Percentiles rank a stretch among this genome's conserved stretches.
These are phyloP conservation scores for Stagonosporopsis tanaceti DNA, from an alignment of 2,329 filamentous ascomycete genomes.

Conservation along the genomic window DNA sequence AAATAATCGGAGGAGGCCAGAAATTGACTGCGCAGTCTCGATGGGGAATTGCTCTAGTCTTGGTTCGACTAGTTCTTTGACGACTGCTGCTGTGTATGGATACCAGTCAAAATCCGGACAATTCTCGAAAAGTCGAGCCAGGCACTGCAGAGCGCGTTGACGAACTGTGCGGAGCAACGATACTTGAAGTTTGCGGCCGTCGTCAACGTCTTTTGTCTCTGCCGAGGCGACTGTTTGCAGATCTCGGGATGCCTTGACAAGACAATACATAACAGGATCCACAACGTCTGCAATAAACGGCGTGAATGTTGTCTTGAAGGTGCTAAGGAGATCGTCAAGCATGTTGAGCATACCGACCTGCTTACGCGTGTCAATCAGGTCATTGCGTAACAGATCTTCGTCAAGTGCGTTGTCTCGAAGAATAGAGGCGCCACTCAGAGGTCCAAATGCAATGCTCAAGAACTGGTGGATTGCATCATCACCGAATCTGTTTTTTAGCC, in stretches of 20 bases:
- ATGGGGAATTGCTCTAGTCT: conserved; percentile 78
- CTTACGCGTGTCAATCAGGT: conserved; percentile 73
- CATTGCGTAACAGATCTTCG: conserved; percentile 52
- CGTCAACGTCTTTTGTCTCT: conserved; percentile 40
- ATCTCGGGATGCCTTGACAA: conserved; percentile 69
- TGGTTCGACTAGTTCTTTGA: conserved; percentile 78
- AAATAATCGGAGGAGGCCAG: conserved; percentile 81
- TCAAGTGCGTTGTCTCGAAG: conserved; percentile 61
- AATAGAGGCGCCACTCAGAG: conserved; percentile 68
- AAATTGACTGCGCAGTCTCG: conserved; percentile 90
- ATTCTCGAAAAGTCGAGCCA: conserved; percentile 79
- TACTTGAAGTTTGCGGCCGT: conserved; percentile 40
- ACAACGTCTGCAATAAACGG: conserved; percentile 74
- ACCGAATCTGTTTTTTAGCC: conserved; percentile 75
- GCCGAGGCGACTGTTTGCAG: conserved; percentile 41
- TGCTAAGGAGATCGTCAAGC: conserved; percentile 84
- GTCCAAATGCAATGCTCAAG: conserved; percentile 80
- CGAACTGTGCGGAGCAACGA: conserved; percentile 73
- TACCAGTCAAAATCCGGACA: conserved; percentile 76
- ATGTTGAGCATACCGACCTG: conserved; percentile 93
- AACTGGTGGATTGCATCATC: conserved; percentile 80
- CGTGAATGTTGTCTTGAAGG: conserved; percentile 76
- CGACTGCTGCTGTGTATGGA: conserved; percentile 73
- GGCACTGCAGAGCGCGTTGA: conserved; percentile 80
- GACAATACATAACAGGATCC: conserved; percentile 81